A percentile compares a stretch with the other conserved stretches of the same genome.
phyloP scores from a whole-genome alignment of 768 basidiomycete genomes.

The Epithele typhae region DNA sequence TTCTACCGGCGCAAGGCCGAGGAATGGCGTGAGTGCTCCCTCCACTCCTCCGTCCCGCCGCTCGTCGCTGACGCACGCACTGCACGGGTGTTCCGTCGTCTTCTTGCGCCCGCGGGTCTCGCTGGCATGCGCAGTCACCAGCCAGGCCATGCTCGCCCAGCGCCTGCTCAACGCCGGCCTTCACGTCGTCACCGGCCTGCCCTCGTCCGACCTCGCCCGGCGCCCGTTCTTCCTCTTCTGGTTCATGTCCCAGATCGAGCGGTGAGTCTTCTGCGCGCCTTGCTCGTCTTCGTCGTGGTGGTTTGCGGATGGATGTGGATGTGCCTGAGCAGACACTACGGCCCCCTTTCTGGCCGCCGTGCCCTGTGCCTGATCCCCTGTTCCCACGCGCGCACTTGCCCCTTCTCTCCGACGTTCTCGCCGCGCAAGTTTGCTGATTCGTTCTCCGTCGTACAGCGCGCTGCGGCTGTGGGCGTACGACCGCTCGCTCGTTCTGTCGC shows the following conservation, averaged over 20 bases:
- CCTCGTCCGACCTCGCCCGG: conserved; percentile 42
- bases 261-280: conserved; percentile 31
- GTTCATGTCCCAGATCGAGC: conserved; percentile 69
- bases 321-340: no score
- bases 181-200: conserved; percentile 52
- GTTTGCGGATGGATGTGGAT: no score
- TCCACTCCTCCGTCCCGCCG: not conserved
- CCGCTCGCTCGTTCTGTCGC: conserved; percentile 49
- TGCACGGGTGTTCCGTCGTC: not conserved
- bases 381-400: not conserved
- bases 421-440: not conserved
- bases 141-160: conserved; percentile 56
- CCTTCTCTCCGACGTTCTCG: conserved; percentile 9
- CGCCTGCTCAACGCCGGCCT: conserved; percentile 53
- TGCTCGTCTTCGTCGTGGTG: no score
- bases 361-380: not conserved
- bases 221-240: conserved; percentile 70
- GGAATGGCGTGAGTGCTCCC: conserved; percentile 25
- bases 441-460: conserved; percentile 32
- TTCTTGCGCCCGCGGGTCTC: no score
- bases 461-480: conserved; percentile 61
- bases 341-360: no score
- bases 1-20: conserved; percentile 26
- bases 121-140: conserved; percentile 42
- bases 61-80: not conserved